phyloP scores from a whole-genome alignment of 257 asterid genomes.

The Forsythia suspensa region DNA sequence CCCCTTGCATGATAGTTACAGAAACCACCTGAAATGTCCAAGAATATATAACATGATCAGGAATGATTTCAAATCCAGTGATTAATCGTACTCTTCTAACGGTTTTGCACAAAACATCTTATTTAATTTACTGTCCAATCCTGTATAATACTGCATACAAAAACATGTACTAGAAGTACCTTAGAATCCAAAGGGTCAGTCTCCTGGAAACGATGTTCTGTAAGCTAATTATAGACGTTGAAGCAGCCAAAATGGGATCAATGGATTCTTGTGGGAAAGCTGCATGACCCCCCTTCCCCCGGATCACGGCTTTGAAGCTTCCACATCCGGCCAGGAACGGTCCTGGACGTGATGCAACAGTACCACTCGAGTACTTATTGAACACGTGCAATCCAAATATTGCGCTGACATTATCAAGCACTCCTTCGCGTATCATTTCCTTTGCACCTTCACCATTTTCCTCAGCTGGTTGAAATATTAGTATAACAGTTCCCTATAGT shows the following conservation, averaged over 20 bases:
- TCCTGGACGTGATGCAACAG: conserved; percentile 48
- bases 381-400: conserved; percentile 46
- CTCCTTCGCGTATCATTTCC: conserved; percentile 50
- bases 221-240: conserved; percentile 47
- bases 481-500: conserved; percentile 45
- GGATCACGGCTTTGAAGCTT: conserved; percentile 46
- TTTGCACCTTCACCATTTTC: conserved; percentile 54
- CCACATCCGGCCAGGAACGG: conserved; percentile 55
- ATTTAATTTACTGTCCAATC: no score
- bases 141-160: neutral
- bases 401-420: conserved; percentile 41
- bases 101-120: no score
- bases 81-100: neutral
- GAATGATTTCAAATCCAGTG: neutral
- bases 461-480: conserved; percentile 70
- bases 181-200: conserved; percentile 57
- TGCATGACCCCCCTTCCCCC: conserved; percentile 40
- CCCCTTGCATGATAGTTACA: conserved; percentile 39
- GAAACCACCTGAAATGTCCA: conserved; percentile 45
- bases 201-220: conserved; percentile 59
- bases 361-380: conserved; percentile 30
- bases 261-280: conserved; percentile 32
- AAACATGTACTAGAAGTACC: conserved; percentile 18
- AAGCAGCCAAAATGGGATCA: conserved; percentile 58
- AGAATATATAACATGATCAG: neutral